Evolutionary conservation across 2,329 filamentous ascomycete genomes (phyloP), one percentile per base, ranked within the genome.

Genomic region (Fusarium concolor): DNA sequence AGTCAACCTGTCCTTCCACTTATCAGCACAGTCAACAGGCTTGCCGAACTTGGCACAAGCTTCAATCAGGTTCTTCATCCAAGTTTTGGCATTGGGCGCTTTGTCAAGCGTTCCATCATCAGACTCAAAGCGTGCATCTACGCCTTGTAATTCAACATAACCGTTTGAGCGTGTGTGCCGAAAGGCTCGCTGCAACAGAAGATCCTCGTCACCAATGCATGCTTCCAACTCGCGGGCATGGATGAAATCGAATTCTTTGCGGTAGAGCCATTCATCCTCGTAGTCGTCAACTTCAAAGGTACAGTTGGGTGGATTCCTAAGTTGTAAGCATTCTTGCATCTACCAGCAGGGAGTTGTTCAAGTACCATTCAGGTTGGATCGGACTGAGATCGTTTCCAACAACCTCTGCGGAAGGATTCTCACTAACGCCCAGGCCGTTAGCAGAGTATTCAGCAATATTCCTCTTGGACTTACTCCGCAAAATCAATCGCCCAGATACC

Each of bases 401-500:
- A 2, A 67, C 39, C 17, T 63, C 52, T 8, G 64, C 44, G 3
- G 64, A 67, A 1, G 63, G 51, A 46, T 67, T 22, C 14, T 67
- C 64, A 2, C 64, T 67, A 4, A 35, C 3, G 24, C n/a, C 15
- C 9, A n/a, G 15, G 2, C 11, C 6, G 4, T 43, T 17, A 51
- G 15, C 3, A 15, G 15, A 24, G 15, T 29, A n/a, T 14, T n/a
- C 1, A 6, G 6, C 6, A 31, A 11, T 29, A 14, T 12, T 31
- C 26, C 12, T 31, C 29, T 22, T 1, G 9, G 10, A n/a, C 64
- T 42, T 17, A 67, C 64, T 67, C 64, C 24, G 64, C 64, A 37
- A 67, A 67, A 6, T 67, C 63, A 15, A 67, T 67, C 3, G 56
- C 63, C 63, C 63, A 66, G 3, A 66, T 66, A 6, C 63, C 65